These are phyloP conservation scores for Penicillium silybi DNA, from an alignment of 495 filamentous ascomycete genomes.

Conservation along the genomic window DNA sequence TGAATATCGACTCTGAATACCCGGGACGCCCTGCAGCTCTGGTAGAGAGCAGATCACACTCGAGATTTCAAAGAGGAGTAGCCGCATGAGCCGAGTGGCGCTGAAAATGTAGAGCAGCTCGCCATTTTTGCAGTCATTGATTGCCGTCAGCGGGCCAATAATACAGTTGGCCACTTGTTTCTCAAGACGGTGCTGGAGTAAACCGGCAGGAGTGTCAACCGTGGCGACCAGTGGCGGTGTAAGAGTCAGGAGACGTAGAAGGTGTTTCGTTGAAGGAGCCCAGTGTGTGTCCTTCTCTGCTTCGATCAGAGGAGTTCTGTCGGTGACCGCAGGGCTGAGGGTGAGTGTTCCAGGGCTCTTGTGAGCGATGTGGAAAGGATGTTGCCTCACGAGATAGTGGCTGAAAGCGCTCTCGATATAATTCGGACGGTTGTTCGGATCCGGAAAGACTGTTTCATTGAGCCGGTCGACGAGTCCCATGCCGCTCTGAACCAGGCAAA, in stretches of 20 bases:
- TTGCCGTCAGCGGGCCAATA: constrained; percentile 76
- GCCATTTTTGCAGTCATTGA: constrained; percentile 72
- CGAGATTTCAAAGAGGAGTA: constrained; percentile 65
- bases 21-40: constrained; percentile 62
- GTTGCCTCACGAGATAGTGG: constrained; percentile 55
- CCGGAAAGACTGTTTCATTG: constrained; percentile 62
- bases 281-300: constrained; percentile 26
- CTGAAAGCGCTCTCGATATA: constrained; percentile 73
- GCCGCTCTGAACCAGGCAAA: constrained; percentile 79
- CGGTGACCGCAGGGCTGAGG: constrained; percentile 50
- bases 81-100: constrained; percentile 51
- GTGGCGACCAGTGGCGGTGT: constrained; percentile 46
- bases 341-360: constrained; percentile 58
- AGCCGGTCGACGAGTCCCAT: constrained; percentile 77
- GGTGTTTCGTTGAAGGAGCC: constrained; percentile 44
- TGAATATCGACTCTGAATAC: constrained; percentile 51
- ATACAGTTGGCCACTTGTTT: constrained; percentile 76
- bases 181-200: constrained; percentile 62
- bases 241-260: constrained; percentile 48
- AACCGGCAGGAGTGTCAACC: constrained; percentile 38
- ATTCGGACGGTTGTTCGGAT: constrained; percentile 59
- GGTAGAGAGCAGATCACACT: constrained; percentile 60
- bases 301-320: constrained; percentile 2
- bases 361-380: constrained; percentile 60
- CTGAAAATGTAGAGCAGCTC: constrained; percentile 59